phyloP scores from a whole-genome alignment of 2,329 filamentous ascomycete genomes.

The Atkinsonella hypoxylon region DNA sequence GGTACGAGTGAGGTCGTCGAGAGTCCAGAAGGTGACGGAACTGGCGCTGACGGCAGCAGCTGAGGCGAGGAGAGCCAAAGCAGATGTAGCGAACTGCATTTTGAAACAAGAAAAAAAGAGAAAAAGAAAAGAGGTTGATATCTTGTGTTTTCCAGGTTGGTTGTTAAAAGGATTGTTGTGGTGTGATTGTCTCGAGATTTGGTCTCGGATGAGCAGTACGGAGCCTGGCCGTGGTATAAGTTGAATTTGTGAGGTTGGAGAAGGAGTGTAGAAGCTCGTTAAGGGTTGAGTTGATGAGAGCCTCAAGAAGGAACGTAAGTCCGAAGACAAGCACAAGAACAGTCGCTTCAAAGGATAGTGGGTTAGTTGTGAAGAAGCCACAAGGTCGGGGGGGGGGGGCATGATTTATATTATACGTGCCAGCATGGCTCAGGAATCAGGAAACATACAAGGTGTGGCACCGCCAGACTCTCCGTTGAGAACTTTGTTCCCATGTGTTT shows the following conservation, averaged over 20 bases:
- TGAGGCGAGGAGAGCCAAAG: constrained; percentile 31
- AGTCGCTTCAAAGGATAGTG: constrained; percentile 1
- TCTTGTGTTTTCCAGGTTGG: constrained; percentile 9
- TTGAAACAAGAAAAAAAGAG: no score
- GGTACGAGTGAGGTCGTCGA: constrained; percentile 38
- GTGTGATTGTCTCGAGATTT: constrained; percentile 8
- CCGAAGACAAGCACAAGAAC: constrained; percentile 5
- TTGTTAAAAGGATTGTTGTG: constrained; percentile 9
- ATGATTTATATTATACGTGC: constrained; percentile 6
- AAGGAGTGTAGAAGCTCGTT: constrained; percentile 5
- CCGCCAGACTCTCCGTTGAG: not conserved
- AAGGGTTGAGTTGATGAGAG: constrained; percentile 1
- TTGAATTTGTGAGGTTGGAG: not conserved
- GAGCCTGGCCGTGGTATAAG: constrained; percentile 1
- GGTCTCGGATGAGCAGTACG: constrained; percentile 5
- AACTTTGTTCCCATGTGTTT: not conserved
- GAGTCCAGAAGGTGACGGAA: constrained; percentile 47
- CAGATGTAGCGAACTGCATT: constrained; percentile 40
- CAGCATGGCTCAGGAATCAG: not conserved
- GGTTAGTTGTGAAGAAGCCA: not conserved
- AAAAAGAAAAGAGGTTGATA: not conserved
- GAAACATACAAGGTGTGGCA: not conserved
- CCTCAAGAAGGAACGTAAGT: constrained; percentile 19
- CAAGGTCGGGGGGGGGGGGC: not conserved
- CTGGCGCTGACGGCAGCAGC: constrained; percentile 30